Percentiles rank a stretch among this genome's conserved stretches.
phyloP scores from a whole-genome alignment of 23 red algal species.

The Gracilaria gracilis region DNA sequence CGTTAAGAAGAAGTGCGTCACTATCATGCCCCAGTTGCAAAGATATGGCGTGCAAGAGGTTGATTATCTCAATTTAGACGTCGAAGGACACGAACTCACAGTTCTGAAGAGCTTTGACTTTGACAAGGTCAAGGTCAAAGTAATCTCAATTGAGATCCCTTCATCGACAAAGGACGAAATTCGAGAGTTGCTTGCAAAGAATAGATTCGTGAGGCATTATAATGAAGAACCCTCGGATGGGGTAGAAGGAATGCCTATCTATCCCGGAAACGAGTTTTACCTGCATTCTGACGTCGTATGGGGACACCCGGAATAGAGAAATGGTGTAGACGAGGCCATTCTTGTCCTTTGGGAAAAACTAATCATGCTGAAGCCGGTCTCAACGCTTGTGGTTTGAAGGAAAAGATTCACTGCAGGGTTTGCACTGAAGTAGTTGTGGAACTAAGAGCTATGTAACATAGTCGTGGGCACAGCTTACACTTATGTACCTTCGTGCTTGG shows the following conservation, averaged over 20 bases:
- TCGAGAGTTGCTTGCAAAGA: slow-evolving; percentile 45
- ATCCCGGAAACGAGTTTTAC: slow-evolving; percentile 51
- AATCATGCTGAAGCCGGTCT: background rate
- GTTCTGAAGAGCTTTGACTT: slow-evolving; percentile 75
- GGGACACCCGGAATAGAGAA: slow-evolving; percentile 41
- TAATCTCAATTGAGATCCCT: slow-evolving; percentile 62
- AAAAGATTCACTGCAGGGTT: too few species aligned
- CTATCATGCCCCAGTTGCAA: slow-evolving; percentile 34
- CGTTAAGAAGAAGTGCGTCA: slow-evolving; percentile 45
- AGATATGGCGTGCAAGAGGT: slow-evolving; percentile 51
- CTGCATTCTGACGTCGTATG: slow-evolving; percentile 51
- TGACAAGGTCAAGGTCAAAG: slow-evolving; percentile 59
- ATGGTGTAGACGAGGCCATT: background rate
- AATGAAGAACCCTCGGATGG: slow-evolving; percentile 15
- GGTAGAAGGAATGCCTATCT: slow-evolving; percentile 12
- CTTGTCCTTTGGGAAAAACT: background rate
- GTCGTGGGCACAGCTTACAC: too few species aligned
- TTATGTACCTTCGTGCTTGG: too few species aligned
- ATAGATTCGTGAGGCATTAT: slow-evolving; percentile 55
- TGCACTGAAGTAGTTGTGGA: too few species aligned
- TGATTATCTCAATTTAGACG: slow-evolving; percentile 74
- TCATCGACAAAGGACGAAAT: slow-evolving; percentile 6
- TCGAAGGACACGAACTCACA: slow-evolving; percentile 69
- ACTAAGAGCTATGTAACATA: too few species aligned
- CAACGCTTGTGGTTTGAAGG: background rate